These are phyloP conservation scores for Fusarium mundagurra DNA, from an alignment of 2,329 filamentous ascomycete genomes.

Conservation along the genomic window DNA sequence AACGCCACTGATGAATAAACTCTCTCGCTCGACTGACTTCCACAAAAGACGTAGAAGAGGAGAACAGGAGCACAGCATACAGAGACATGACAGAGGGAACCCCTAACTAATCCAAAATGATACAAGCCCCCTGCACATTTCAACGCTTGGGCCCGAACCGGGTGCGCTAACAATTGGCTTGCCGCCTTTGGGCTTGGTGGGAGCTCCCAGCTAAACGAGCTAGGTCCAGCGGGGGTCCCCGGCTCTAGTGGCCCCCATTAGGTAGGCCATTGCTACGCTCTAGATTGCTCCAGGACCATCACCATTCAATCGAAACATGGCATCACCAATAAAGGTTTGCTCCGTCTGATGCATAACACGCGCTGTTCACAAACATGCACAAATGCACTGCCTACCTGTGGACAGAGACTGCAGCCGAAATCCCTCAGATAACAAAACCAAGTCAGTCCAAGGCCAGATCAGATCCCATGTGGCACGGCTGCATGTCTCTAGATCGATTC, in stretches of 20 bases:
- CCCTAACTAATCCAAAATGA: slow-evolving; percentile 22
- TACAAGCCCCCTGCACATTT: slow-evolving; percentile 16
- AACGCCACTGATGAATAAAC: background rate
- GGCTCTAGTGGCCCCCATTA: background rate
- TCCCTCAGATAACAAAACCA: background rate
- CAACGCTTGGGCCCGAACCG: slow-evolving; percentile 39
- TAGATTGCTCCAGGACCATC: slow-evolving; percentile 28
- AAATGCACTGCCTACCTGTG: background rate
- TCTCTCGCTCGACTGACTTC: background rate
- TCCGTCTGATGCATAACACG: background rate
- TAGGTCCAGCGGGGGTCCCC: slow-evolving; percentile 18
- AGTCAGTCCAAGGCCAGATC: background rate
- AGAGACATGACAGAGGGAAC: background rate
- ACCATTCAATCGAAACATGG: slow-evolving; percentile 11
- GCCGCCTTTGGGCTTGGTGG: slow-evolving; percentile 37
- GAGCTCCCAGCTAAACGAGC: slow-evolving; percentile 14
- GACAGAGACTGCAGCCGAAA: background rate
- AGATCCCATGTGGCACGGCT: slow-evolving; percentile 30
- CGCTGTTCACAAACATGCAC: background rate
- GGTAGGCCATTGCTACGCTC: slow-evolving; percentile 21
- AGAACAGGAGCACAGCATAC: slow-evolving; percentile 12
- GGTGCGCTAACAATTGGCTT: slow-evolving; percentile 37
- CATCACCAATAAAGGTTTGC: slow-evolving; percentile 4
- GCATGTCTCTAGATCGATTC: slow-evolving; percentile 17
- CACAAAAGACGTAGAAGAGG: slow-evolving; percentile 5